These are phyloP conservation scores for Exsudoporus frostii DNA, from an alignment of 768 basidiomycete genomes.

Conservation along the genomic window DNA sequence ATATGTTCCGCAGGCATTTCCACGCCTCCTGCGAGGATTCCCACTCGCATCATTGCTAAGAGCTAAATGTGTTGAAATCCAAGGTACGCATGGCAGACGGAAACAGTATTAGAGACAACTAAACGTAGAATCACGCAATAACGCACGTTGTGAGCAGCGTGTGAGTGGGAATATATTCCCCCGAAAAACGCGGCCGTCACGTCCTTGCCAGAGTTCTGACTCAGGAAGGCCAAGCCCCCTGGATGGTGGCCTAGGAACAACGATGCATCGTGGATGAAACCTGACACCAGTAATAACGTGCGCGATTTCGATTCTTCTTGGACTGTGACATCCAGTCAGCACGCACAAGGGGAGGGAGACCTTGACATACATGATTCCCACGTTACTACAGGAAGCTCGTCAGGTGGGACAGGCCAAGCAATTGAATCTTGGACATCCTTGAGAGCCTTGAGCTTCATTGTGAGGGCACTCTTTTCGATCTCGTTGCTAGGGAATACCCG, in stretches of 20 bases:
- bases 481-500: slow-evolving; percentile 87
- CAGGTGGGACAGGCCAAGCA: slow-evolving; percentile 54
- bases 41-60: slow-evolving; percentile 76
- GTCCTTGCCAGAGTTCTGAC: slow-evolving; percentile 68
- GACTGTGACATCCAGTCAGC: slow-evolving; percentile 38
- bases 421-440: slow-evolving; percentile 60
- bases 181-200: slow-evolving; percentile 85
- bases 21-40: slow-evolving; percentile 61
- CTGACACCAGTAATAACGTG: slow-evolving; percentile 69
- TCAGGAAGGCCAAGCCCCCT: slow-evolving; percentile 64
- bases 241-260: slow-evolving; percentile 75
- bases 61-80: slow-evolving; percentile 35
- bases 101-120: slow-evolving; percentile 4
- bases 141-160: slow-evolving; percentile 76
- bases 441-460: slow-evolving; percentile 80
- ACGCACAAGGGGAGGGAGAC: not conserved
- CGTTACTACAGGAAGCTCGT: slow-evolving; percentile 67
- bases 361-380: slow-evolving; percentile 74
- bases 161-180: slow-evolving; percentile 77
- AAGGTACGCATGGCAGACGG: not conserved
- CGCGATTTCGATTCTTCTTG: slow-evolving; percentile 63
- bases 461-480: slow-evolving; percentile 74
- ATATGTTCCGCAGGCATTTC: slow-evolving; percentile 45
- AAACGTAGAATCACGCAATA: not conserved
- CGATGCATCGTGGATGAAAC: slow-evolving; percentile 85